Conservation (phyloP, 352 stramenopile genomes). For the Pythium monospermum region DNA sequence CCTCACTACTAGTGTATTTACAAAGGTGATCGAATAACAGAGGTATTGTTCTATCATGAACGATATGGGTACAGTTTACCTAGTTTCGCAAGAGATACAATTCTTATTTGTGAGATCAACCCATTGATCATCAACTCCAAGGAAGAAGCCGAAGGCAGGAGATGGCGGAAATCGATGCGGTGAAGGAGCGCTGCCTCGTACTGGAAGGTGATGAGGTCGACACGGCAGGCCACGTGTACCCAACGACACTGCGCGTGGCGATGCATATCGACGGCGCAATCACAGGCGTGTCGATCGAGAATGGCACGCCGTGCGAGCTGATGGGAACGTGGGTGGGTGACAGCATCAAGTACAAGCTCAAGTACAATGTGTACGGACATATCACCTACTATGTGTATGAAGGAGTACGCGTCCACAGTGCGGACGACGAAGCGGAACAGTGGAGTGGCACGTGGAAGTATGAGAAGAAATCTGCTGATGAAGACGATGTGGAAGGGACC, state of each 20-base stretch:
- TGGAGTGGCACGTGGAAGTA: constrained; percentile 9
- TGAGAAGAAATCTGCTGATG: neutral
- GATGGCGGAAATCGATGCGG: neutral
- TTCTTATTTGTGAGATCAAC: too few species aligned
- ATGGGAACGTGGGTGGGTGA: neutral
- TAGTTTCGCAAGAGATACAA: too few species aligned
- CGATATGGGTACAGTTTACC: too few species aligned
- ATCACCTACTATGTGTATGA: constrained; percentile 5
- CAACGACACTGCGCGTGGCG: constrained; percentile 1
- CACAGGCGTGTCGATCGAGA: constrained; percentile 3
- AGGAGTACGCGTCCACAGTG: neutral
- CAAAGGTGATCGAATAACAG: neutral
- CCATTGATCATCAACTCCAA: too few species aligned
- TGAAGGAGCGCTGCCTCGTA: neutral
- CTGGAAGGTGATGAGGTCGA: constrained; percentile 7
- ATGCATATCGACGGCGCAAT: constrained; percentile 4
- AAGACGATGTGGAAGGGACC: neutral
- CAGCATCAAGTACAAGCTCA: constrained; percentile 6
- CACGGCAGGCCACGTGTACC: constrained; percentile 2
- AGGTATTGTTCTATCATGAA: too few species aligned
- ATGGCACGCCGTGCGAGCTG: constrained; percentile 1
- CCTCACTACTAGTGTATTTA: neutral
- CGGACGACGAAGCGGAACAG: neutral
- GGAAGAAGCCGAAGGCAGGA: too few species aligned
- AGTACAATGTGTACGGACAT: neutral